phyloP scores from a whole-genome alignment of 108 stramenopile genomes.

The Cyclotella kingstonii region DNA sequence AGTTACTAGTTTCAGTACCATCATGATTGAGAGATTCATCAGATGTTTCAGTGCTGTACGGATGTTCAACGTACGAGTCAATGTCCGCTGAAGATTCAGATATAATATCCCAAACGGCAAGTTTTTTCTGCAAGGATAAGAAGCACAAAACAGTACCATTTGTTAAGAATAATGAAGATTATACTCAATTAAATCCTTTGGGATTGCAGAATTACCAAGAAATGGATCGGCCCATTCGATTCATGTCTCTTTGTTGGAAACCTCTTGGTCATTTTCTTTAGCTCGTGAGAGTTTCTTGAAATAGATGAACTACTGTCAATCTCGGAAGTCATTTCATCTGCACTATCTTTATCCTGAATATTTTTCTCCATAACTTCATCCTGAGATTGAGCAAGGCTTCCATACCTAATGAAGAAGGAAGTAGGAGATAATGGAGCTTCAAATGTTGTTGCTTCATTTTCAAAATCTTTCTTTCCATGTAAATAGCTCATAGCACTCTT shows the following conservation, averaged over 20 bases:
- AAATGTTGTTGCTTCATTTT: not conserved
- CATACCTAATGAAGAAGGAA: conserved; percentile 5
- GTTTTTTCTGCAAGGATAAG: not conserved
- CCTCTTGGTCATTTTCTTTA: too few species aligned
- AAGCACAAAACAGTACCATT: not conserved
- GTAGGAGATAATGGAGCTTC: not conserved
- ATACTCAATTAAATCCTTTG: too few species aligned
- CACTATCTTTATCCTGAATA: not conserved
- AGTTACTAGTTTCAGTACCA: not conserved
- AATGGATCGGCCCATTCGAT: too few species aligned
- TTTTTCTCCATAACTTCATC: not conserved
- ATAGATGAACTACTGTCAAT: too few species aligned
- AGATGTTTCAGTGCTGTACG: not conserved
- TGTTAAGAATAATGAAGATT: not conserved
- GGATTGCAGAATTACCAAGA: too few species aligned
- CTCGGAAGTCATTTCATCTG: not conserved
- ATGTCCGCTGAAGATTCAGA: not conserved
- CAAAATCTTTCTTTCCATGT: conserved; percentile 1
- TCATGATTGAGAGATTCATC: not conserved
- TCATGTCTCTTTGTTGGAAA: too few species aligned
- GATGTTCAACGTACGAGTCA: not conserved
- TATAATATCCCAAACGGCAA: not conserved
- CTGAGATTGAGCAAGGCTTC: not conserved
- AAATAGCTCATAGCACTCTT: not conserved
- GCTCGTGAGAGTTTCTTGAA: too few species aligned